Evolutionary conservation across 306 rosid species (phyloP).

Genomic region (Glycyrrhiza uralensis): DNA sequence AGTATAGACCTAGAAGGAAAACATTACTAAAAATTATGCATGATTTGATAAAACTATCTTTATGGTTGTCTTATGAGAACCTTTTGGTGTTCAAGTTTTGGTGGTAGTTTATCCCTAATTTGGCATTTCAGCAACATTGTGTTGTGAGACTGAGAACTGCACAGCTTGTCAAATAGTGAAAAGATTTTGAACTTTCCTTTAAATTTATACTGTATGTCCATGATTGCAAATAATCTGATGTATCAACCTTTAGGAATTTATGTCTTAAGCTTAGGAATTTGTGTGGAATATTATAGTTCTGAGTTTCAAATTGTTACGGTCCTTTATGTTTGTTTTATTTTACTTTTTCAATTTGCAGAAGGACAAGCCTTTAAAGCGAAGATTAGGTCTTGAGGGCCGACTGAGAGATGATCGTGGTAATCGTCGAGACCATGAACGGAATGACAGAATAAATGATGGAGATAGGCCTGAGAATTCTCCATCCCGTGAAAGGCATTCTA

Average conservation of each 20-base stretch:
- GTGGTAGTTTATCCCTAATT: not conserved
- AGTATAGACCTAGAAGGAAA: slow-evolving; percentile 2
- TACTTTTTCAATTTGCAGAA: slow-evolving; percentile 47
- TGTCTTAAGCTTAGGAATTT: not conserved
- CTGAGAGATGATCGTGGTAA: slow-evolving; percentile 90
- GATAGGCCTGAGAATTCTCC: slow-evolving; percentile 74
- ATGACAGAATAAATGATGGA: slow-evolving; percentile 59
- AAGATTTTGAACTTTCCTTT: not conserved
- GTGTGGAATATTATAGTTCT: not conserved
- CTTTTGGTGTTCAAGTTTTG: not conserved
- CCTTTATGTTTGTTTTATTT: not conserved
- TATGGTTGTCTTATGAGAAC: not conserved
- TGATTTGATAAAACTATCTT: not conserved
- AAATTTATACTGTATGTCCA: not conserved
- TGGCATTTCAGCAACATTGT: not conserved
- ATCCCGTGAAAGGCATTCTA: slow-evolving; percentile 59
- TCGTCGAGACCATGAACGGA: slow-evolving; percentile 64
- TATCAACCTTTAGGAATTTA: slow-evolving; percentile 2
- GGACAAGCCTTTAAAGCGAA: slow-evolving; percentile 70
- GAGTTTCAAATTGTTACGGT: slow-evolving; percentile 11
- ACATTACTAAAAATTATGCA: not conserved
- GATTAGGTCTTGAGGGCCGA: slow-evolving; percentile 68
- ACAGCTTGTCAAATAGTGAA: not conserved
- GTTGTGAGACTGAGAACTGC: not conserved
- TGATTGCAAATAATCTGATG: slow-evolving; percentile 2